These are phyloP conservation scores for Didymella exigua DNA, from an alignment of 2,329 filamentous ascomycete genomes.

Conservation along the genomic window DNA sequence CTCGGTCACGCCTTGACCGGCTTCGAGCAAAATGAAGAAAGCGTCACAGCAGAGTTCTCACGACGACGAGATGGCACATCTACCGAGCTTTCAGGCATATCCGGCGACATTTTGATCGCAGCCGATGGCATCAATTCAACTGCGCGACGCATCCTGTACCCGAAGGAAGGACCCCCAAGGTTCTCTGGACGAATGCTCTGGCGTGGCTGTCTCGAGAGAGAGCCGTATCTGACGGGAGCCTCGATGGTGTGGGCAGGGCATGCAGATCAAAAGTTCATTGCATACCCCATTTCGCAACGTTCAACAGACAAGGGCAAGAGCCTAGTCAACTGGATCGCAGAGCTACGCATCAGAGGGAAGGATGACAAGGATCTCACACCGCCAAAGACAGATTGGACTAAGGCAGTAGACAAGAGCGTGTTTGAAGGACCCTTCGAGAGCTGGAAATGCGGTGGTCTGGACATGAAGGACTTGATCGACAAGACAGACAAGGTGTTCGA, in stretches of 20 bases:
- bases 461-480: slow-evolving; percentile 52
- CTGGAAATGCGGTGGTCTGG: slow-evolving; percentile 53
- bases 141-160: slow-evolving; percentile 50
- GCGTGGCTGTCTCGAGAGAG: slow-evolving; percentile 52
- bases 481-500: slow-evolving; percentile 53
- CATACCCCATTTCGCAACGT: slow-evolving; percentile 52
- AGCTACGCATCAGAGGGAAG: slow-evolving; percentile 51
- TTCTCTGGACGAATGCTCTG: slow-evolving; percentile 56
- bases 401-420: slow-evolving; percentile 48
- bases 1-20: slow-evolving; percentile 48
- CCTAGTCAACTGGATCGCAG: slow-evolving; percentile 56
- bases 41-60: slow-evolving; percentile 49
- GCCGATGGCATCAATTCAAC: slow-evolving; percentile 56
- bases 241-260: slow-evolving; percentile 56
- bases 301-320: slow-evolving; percentile 46
- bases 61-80: slow-evolving; percentile 34
- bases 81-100: slow-evolving; percentile 38
- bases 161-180: slow-evolving; percentile 52
- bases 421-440: slow-evolving; percentile 50
- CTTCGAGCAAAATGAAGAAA: slow-evolving; percentile 46
- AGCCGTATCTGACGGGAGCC: slow-evolving; percentile 51
- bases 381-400: slow-evolving; percentile 54
- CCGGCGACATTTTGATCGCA: slow-evolving; percentile 48
- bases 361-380: slow-evolving; percentile 52
- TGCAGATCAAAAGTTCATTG: slow-evolving; percentile 56